Conservation (phyloP, 257 asterid genomes). For the Leonotis leonurus region DNA sequence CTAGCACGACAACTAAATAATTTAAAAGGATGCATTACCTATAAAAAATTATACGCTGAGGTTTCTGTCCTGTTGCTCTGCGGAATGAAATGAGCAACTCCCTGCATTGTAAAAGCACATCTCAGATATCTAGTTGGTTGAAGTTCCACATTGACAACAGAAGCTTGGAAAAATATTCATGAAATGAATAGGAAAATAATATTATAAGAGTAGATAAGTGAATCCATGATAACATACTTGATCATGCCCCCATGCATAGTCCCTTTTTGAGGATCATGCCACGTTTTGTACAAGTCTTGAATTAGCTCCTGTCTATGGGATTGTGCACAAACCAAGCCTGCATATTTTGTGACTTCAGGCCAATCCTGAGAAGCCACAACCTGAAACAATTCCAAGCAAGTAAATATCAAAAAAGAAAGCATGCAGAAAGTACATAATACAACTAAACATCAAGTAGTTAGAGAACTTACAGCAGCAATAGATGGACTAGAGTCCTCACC, state of each 20-base stretch:
- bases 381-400: constrained; percentile 30
- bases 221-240: constrained; percentile 37
- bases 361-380: constrained; percentile 99
- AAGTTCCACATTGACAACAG: background rate
- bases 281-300: constrained; percentile 72
- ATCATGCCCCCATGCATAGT: constrained; percentile 92
- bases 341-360: constrained; percentile 93
- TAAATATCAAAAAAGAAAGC: background rate
- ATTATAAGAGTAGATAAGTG: background rate
- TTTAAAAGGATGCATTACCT: constrained; percentile 32
- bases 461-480: constrained; percentile 73
- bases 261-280: constrained; percentile 84
- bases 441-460: background rate
- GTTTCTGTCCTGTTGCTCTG: constrained; percentile 79
- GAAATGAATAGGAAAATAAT: background rate
- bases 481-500: constrained; percentile 99
- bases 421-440: background rate
- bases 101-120: constrained; percentile 30
- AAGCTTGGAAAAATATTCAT: background rate
- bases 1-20: background rate
- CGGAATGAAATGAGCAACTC: constrained; percentile 88
- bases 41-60: constrained; percentile 82
- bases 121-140: background rate
- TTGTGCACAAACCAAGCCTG: constrained; percentile 95
- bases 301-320: constrained; percentile 95